phyloP scores from a whole-genome alignment of 805 yeast genomes.

The Kodamaea sagamina region DNA sequence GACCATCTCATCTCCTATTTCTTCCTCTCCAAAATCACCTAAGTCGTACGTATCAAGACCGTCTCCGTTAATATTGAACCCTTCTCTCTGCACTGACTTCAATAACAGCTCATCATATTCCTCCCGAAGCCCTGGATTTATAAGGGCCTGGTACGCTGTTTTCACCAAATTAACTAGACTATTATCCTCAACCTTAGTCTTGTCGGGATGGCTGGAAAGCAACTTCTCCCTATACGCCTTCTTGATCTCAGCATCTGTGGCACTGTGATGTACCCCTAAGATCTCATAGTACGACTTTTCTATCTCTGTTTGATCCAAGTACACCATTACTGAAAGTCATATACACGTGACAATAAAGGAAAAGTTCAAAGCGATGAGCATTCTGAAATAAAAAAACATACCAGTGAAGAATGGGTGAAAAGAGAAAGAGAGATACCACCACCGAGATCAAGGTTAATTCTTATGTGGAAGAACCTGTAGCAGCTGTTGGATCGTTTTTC shows the following conservation, averaged over 20 bases:
- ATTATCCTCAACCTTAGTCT: constrained; percentile 36
- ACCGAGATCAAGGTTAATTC: constrained; percentile 43
- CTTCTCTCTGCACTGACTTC: constrained; percentile 35
- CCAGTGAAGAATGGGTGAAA: constrained; percentile 16
- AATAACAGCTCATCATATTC: constrained; percentile 55
- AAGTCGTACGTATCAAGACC: constrained; percentile 70
- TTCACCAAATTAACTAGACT: constrained; percentile 42
- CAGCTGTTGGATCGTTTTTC: constrained; percentile 72
- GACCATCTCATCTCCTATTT: constrained; percentile 29
- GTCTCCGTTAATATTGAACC: constrained; percentile 53
- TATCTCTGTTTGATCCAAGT: constrained; percentile 9
- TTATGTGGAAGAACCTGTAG: constrained; percentile 45
- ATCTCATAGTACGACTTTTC: constrained; percentile 51
- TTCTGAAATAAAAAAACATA: not conserved
- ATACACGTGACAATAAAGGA: constrained; percentile 1
- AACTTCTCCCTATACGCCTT: constrained; percentile 64
- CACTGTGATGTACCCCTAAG: constrained; percentile 50
- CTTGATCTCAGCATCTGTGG: constrained; percentile 47
- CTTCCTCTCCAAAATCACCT: constrained; percentile 56
- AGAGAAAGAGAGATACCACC: constrained; percentile 37
- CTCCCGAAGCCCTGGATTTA: constrained; percentile 39
- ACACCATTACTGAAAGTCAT: not conserved
- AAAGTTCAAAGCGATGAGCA: constrained; percentile 9
- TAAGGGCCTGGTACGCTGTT: constrained; percentile 62
- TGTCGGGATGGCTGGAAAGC: constrained; percentile 75